Evolutionary conservation across 164 flowering plant genomes (phyloP).

Genomic region (Dillenia turbinata): DNA sequence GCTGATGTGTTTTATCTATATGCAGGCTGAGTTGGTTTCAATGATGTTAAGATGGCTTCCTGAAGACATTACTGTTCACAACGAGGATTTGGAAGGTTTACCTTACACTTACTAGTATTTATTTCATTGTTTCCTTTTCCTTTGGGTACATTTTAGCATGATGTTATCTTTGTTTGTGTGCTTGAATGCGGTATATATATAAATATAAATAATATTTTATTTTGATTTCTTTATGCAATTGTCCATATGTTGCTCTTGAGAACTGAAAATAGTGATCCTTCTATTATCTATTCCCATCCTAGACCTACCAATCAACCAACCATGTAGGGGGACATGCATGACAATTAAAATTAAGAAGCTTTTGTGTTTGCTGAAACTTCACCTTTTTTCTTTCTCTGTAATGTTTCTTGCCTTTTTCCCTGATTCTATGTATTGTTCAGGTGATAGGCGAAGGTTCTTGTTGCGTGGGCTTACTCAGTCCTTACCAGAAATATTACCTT

Average conservation of each 20-base stretch:
- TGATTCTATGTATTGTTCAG: slow-evolving; percentile 32
- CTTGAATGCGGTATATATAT: no score
- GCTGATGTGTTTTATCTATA: slow-evolving; percentile 1
- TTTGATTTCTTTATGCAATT: no score
- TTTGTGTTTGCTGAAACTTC: slow-evolving; percentile 1
- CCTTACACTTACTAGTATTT: background rate
- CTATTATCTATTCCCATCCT: no score
- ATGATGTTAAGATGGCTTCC: slow-evolving; percentile 99
- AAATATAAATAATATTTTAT: no score
- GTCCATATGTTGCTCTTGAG: no score
- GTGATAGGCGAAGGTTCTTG: slow-evolving; percentile 83
- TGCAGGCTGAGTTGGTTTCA: slow-evolving; percentile 86
- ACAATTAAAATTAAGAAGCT: background rate
- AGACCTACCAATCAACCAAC: no score
- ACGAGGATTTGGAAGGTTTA: slow-evolving; percentile 97
- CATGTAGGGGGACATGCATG: no score
- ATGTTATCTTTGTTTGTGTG: no score
- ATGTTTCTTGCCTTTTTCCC: slow-evolving; percentile 8
- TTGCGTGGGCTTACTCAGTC: slow-evolving; percentile 87
- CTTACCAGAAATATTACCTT: slow-evolving; percentile 79
- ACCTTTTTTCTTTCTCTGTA: background rate
- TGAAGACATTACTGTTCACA: slow-evolving; percentile 98
- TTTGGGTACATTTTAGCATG: background rate
- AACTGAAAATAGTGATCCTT: no score
- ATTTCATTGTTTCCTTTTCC: background rate